These are phyloP conservation scores for Daldinia sp. DNA, from an alignment of 2,329 filamentous ascomycete species.

Conservation along the genomic window DNA sequence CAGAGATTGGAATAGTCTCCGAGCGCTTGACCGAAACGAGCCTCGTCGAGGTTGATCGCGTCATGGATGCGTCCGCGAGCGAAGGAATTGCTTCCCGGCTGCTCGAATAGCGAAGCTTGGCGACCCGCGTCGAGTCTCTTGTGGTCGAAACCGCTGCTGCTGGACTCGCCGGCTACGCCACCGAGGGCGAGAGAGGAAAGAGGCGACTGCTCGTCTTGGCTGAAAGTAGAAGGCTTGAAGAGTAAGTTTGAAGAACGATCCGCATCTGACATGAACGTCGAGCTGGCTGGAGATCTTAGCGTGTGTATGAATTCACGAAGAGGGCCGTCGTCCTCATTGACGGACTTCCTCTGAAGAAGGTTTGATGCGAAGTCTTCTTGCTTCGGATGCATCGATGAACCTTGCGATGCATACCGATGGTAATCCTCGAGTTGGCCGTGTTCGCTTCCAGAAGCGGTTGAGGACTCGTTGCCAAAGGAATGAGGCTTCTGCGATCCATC, in stretches of 20 bases:
- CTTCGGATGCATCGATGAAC: conserved; percentile 15
- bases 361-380: conserved; percentile 14
- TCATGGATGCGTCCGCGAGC: conserved; percentile 15
- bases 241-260: conserved; percentile 4
- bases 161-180: conserved; percentile 1
- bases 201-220: background rate
- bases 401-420: conserved; percentile 10
- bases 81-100: conserved; percentile 17
- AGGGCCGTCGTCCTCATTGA: conserved; percentile 19
- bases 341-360: conserved; percentile 4
- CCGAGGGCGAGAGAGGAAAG: background rate
- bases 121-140: conserved; percentile 16
- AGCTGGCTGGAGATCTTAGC: conserved; percentile 19
- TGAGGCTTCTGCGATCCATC: conserved; percentile 32
- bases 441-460: conserved; percentile 6
- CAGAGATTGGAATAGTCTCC: conserved; percentile 22
- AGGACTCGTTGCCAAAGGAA: conserved; percentile 6
- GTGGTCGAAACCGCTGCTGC: conserved; percentile 5
- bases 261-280: conserved; percentile 8
- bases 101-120: conserved; percentile 28
- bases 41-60: conserved; percentile 18
- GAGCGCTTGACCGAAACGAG: conserved; percentile 20
- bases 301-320: conserved; percentile 25
- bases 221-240: conserved; percentile 8
- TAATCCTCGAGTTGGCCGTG: conserved; percentile 20